phyloP scores from a whole-genome alignment of 345 rosid species.

The Diplotaxis tenuifolia region DNA sequence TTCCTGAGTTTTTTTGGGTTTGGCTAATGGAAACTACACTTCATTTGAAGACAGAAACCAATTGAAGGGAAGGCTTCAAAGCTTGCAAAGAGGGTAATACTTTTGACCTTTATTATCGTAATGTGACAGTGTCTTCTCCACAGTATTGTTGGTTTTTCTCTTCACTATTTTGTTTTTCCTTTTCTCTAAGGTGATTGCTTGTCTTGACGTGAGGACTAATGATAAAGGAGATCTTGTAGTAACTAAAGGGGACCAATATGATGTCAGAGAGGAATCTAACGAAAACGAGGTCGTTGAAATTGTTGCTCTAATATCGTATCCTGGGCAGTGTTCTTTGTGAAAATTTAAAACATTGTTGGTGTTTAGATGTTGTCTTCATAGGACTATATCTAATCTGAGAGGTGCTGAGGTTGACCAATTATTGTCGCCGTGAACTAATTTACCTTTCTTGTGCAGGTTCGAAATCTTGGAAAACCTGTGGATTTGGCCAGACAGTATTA shows the following conservation, averaged over 20 bases:
- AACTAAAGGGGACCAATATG: constrained; percentile 96
- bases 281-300: constrained; percentile 74
- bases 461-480: constrained; percentile 99
- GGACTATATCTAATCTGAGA: neutral
- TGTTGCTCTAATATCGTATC: neutral
- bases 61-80: constrained; percentile 68
- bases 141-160: neutral
- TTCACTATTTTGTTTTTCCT: neutral
- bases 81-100: constrained; percentile 91
- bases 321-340: constrained; percentile 9
- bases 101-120: neutral
- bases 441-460: constrained; percentile 50
- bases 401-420: constrained; percentile 8
- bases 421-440: neutral
- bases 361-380: neutral
- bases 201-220: constrained; percentile 95
- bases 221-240: constrained; percentile 97
- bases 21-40: constrained; percentile 52
- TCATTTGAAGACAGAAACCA: constrained; percentile 73
- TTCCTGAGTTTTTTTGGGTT: constrained; percentile 19
- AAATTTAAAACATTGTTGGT: neutral
- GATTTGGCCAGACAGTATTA: constrained; percentile 90
- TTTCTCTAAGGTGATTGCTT: constrained; percentile 81
- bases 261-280: constrained; percentile 79
- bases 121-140: neutral